A percentile compares a stretch with the other conserved stretches of the same genome.
Evolutionary conservation across 805 yeast genomes (phyloP).

Genomic region (Cyberlindnera maclurae): DNA sequence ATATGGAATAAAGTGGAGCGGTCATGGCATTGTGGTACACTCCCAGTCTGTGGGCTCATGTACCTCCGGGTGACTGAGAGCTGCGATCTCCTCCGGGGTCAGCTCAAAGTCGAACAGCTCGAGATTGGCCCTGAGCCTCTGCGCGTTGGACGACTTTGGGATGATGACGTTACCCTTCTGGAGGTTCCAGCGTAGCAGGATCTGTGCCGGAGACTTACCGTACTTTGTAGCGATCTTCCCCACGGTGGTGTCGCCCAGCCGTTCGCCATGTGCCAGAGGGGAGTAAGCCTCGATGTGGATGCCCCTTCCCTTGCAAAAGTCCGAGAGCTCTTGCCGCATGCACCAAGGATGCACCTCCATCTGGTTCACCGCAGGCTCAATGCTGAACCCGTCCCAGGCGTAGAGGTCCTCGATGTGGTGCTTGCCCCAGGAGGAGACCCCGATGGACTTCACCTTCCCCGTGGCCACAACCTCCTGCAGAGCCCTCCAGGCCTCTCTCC

Average conservation of each 20-base stretch:
- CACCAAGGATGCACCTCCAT: constrained; percentile 52
- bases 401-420: constrained; percentile 58
- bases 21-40: constrained; percentile 12
- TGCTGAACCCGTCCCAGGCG: constrained; percentile 46
- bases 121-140: constrained; percentile 34
- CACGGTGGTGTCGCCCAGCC: constrained; percentile 38
- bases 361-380: constrained; percentile 71
- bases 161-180: constrained; percentile 51
- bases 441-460: constrained; percentile 60
- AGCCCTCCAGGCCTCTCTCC: constrained; percentile 66
- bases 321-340: constrained; percentile 32
- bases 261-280: constrained; percentile 53
- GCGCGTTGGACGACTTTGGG: constrained; percentile 36
- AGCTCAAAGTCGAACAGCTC: constrained; percentile 38
- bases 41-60: constrained; percentile 78
- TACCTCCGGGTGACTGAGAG: constrained; percentile 43
- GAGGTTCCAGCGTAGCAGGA: constrained; percentile 51
- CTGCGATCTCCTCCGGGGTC: constrained; percentile 32
- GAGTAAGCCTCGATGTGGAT: constrained; percentile 55
- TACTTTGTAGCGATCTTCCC: constrained; percentile 34
- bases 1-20: neutral
- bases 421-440: constrained; percentile 69
- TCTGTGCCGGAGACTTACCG: constrained; percentile 40
- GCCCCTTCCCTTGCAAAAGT: constrained; percentile 36
- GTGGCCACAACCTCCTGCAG: constrained; percentile 65